Conservation (phyloP, 2,329 filamentous ascomycete species). For the Pleurostoma richardsiae region DNA sequence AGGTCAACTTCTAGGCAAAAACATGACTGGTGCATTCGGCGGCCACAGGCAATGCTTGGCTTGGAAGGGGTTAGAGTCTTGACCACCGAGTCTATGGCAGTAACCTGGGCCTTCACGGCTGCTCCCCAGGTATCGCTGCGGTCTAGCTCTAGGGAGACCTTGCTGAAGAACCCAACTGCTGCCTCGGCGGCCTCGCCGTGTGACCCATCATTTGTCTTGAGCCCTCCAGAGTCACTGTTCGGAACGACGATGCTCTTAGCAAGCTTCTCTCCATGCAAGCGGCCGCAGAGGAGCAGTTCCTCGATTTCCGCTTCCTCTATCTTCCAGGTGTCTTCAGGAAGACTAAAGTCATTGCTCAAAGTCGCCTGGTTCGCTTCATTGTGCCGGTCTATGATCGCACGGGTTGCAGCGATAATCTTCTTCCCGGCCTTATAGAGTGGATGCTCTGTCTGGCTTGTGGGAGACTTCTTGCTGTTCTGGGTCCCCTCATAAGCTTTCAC, state of each 20-base stretch:
- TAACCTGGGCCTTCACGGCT: constrained; percentile 17
- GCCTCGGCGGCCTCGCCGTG: constrained; percentile 17
- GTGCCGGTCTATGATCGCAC: constrained; percentile 20
- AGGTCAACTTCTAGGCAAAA: too few species aligned
- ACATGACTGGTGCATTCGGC: too few species aligned
- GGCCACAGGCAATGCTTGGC: too few species aligned
- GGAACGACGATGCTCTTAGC: constrained; percentile 14
- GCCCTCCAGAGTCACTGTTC: not conserved
- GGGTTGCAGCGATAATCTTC: constrained; percentile 13
- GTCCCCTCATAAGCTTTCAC: not conserved
- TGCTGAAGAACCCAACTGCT: constrained; percentile 22
- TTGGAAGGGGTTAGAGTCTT: too few species aligned
- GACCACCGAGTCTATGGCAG: not conserved
- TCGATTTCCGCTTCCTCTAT: constrained; percentile 24
- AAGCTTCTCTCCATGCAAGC: constrained; percentile 19
- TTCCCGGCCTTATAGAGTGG: constrained; percentile 17
- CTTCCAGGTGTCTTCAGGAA: constrained; percentile 22
- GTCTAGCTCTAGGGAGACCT: constrained; percentile 12
- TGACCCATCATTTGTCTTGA: constrained; percentile 9
- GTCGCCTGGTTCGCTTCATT: constrained; percentile 18
- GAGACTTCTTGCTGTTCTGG: not conserved
- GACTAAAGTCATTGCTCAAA: constrained; percentile 13
- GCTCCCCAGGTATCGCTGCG: constrained; percentile 19
- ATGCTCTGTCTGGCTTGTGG: constrained; percentile 4
- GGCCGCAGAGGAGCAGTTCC: constrained; percentile 23